Base-by-base conservation (phyloP, 176 grass and related monocot genomes). In the Triticum turgidum region DNA sequence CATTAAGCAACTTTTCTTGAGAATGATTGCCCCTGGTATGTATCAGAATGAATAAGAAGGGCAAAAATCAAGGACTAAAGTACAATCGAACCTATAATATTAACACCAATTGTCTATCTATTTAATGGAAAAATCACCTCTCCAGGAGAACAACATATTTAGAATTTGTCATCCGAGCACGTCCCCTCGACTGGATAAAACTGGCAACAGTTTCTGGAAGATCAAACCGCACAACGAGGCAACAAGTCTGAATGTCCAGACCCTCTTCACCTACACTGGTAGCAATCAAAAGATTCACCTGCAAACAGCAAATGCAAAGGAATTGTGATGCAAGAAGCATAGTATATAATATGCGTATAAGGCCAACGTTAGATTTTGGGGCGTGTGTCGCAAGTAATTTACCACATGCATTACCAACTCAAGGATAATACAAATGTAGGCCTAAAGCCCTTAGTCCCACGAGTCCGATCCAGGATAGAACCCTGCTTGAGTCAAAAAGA, bases 191-290 rank as follows among this genome's bases (percentile, higher is more conserved):
- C 88, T 98, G 93, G 83, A 98, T 95, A 87, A 89, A 94, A 79
- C 96, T 98, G 51, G 90, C 75, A 75, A 98, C 91, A 72, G 96
- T 95, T 93, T 98, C 89, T 61, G 96, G 96, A 84, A 95, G 92
- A 90, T 98, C 96, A 76, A 98, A 98, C 80, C 96, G 91, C 88
- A 98, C 86, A 69, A 98, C 96, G 54, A 98, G 91, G 83, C 91
- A 94, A 82, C 96, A 98, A 9, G 96, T 98, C 83, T 95, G 91
- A 88, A 98, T 94, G 76, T 98, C 96, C 80, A 98, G 96, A 49
- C 96, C 96, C 89, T 98, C 96, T 92, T 98, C 96, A 87, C 89
- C 96, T 79, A 98, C 96, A 80, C 91, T 98, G 65, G 96, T 98
- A 84, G 96, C 91, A 74, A 98, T 90, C 77, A 98, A 89, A 87